Evolutionary conservation across 345 rosid species (phyloP).

Genomic region (Acer saccharum): DNA sequence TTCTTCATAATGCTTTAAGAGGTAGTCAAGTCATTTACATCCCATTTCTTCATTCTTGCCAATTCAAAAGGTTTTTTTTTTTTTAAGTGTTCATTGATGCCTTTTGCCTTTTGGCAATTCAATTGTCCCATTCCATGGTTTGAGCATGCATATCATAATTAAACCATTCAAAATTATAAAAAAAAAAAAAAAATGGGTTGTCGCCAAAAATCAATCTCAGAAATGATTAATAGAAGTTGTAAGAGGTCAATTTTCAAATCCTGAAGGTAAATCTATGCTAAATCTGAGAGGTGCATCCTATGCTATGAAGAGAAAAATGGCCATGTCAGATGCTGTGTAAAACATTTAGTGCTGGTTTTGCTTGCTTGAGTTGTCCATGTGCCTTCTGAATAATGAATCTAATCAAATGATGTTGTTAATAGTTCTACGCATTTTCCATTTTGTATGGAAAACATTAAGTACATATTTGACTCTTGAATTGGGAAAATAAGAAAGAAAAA

Average conservation of each 20-base stretch:
- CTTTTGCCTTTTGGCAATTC: constrained; percentile 13
- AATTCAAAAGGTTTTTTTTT: constrained; percentile 3
- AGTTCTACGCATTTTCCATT: background rate
- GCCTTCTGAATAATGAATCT: background rate
- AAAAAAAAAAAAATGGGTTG: background rate
- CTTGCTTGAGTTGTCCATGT: background rate
- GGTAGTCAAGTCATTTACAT: constrained; percentile 54
- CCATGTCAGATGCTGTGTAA: background rate
- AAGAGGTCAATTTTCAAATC: background rate
- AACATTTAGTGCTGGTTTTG: background rate
- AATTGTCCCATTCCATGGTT: constrained; percentile 7
- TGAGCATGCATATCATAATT: constrained; percentile 14
- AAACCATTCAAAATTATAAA: constrained; percentile 8
- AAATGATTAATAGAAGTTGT: background rate
- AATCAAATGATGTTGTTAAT: background rate
- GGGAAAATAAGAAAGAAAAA: background rate
- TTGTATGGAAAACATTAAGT: background rate
- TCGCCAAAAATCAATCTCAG: background rate
- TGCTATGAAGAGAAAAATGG: background rate
- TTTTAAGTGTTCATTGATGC: constrained; percentile 12
- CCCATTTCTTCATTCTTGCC: background rate
- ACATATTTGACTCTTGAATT: background rate
- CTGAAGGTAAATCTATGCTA: background rate
- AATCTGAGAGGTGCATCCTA: background rate
- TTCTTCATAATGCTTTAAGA: constrained; percentile 70